Conservation (phyloP, 352 stramenopile genomes). For the Pythium phragmitis region DNA sequence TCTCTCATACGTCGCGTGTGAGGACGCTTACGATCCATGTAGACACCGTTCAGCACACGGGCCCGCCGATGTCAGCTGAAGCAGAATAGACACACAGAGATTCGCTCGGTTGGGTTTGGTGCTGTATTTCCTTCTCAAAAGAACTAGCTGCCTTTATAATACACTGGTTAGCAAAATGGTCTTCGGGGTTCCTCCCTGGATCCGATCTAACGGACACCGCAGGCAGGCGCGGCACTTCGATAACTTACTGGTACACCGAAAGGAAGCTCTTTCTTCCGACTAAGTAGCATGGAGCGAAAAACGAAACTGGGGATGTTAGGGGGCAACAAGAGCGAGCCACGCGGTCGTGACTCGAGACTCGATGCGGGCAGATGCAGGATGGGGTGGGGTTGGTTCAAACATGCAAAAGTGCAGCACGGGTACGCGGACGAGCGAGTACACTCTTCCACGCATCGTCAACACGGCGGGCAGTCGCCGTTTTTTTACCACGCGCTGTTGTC, state of each 20-base stretch:
- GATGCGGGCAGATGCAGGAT: slow-evolving; percentile 15
- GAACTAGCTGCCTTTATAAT: slow-evolving; percentile 43
- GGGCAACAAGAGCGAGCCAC: slow-evolving; percentile 1
- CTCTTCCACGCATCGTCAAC: slow-evolving; percentile 37
- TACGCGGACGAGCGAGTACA: slow-evolving; percentile 29
- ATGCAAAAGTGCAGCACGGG: slow-evolving; percentile 16
- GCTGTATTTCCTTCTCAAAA: slow-evolving; percentile 29
- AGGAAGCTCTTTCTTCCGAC: slow-evolving; percentile 38
- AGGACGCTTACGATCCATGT: too few species aligned
- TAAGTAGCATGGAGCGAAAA: slow-evolving; percentile 15
- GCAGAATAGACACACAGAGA: too few species aligned
- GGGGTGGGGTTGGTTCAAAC: slow-evolving; percentile 3
- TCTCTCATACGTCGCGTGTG: too few species aligned
- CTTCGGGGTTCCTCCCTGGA: slow-evolving; percentile 34
- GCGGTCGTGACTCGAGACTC: background rate
- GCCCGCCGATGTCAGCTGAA: too few species aligned
- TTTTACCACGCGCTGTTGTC: slow-evolving; percentile 90
- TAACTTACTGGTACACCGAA: slow-evolving; percentile 40
- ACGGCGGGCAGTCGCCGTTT: slow-evolving; percentile 22
- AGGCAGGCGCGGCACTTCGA: slow-evolving; percentile 37
- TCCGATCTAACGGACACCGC: slow-evolving; percentile 29
- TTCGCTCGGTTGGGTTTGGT: too few species aligned
- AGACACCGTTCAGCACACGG: too few species aligned
- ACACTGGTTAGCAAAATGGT: slow-evolving; percentile 42
- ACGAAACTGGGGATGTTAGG: slow-evolving; percentile 6